Evolutionary conservation across 2,329 filamentous ascomycete genomes (phyloP).

Genomic region (Nemania serpens): DNA sequence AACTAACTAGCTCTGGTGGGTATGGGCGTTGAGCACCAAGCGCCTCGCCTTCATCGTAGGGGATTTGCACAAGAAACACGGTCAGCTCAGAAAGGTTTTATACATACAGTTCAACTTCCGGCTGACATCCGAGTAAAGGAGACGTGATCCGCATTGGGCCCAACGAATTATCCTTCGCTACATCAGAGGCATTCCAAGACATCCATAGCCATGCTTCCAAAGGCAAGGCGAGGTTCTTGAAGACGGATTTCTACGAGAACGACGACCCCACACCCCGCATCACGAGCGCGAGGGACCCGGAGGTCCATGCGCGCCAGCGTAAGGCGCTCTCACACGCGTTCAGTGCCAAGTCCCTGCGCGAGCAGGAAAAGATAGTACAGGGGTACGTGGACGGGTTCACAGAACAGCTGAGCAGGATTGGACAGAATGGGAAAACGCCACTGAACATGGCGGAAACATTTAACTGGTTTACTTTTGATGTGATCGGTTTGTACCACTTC

Average conservation of each 20-base stretch:
- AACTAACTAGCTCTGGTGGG: constrained; percentile 27
- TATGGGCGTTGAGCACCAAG: constrained; percentile 15
- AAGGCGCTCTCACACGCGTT: constrained; percentile 30
- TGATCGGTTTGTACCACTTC: constrained; percentile 36
- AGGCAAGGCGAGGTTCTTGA: constrained; percentile 25
- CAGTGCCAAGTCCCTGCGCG: constrained; percentile 28
- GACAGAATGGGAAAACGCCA: constrained; percentile 24
- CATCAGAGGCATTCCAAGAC: constrained; percentile 44
- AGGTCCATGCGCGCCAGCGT: constrained; percentile 27
- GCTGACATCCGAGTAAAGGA: constrained; percentile 14
- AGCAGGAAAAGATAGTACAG: constrained; percentile 33
- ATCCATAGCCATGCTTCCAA: constrained; percentile 42
- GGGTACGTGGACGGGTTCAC: constrained; percentile 30
- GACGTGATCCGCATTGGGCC: constrained; percentile 49
- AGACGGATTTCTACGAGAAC: constrained; percentile 27
- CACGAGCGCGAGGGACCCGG: constrained; percentile 22
- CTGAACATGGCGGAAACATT: constrained; percentile 34
- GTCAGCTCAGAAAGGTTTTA: constrained; percentile 10
- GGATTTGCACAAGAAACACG: constrained; percentile 29
- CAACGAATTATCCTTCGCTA: constrained; percentile 48
- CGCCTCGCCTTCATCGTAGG: constrained; percentile 21
- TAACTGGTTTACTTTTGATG: constrained; percentile 39
- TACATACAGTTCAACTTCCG: background rate
- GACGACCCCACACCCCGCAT: constrained; percentile 26
- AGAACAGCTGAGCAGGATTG: constrained; percentile 24